Conservation (phyloP, 306 rosid species). For the Quercus bicolor region DNA sequence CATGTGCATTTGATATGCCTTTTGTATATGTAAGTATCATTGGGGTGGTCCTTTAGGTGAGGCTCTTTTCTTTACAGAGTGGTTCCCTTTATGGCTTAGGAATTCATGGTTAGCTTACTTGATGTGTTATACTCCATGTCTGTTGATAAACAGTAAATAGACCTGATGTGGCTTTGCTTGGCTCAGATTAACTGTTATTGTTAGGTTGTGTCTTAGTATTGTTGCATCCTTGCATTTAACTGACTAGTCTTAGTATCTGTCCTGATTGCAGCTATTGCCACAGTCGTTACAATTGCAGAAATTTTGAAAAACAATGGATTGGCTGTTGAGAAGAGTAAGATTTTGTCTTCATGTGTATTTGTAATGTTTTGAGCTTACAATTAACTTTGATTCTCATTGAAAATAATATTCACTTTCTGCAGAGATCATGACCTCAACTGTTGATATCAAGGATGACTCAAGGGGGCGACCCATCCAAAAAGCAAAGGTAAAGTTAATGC, state of each 20-base stretch:
- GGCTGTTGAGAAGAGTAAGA: slow-evolving; percentile 60
- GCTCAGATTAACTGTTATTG: neutral
- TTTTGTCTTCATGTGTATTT: neutral
- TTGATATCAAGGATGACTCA: slow-evolving; percentile 64
- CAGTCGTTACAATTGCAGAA: slow-evolving; percentile 61
- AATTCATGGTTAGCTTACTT: too few species aligned
- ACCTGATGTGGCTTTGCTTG: neutral
- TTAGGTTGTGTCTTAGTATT: neutral
- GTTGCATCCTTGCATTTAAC: neutral
- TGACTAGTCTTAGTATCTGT: neutral
- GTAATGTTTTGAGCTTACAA: neutral
- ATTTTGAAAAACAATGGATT: slow-evolving; percentile 62
- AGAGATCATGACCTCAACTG: slow-evolving; percentile 61
- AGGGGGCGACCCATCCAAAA: slow-evolving; percentile 57
- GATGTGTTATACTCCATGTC: neutral
- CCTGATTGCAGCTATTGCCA: slow-evolving; percentile 49
- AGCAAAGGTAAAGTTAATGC: slow-evolving; percentile 31
- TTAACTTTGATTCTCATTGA: neutral
- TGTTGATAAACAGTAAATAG: neutral
- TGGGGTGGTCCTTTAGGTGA: too few species aligned
- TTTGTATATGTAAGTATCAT: neutral
- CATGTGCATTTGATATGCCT: neutral
- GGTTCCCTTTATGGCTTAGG: too few species aligned
- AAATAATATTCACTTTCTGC: slow-evolving; percentile 5
- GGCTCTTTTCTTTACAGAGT: too few species aligned